These are phyloP conservation scores for Calocybe cyanea DNA, from an alignment of 768 basidiomycete species.

Conservation along the genomic window DNA sequence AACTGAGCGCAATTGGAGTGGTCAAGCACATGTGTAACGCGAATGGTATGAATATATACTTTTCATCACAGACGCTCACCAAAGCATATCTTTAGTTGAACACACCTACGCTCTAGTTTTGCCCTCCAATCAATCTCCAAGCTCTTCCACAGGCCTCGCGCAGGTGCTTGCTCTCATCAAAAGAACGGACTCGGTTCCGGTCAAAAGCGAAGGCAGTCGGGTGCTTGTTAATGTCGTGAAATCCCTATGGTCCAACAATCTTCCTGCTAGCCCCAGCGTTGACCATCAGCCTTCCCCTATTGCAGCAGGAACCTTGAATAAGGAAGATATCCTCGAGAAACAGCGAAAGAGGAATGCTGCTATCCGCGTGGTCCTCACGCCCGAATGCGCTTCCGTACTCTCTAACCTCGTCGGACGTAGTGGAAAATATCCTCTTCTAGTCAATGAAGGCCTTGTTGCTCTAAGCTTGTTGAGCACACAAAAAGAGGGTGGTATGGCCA, in stretches of 20 bases:
- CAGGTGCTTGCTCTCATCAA: constrained; percentile 72
- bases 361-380: constrained; percentile 46
- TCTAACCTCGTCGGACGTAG: constrained; percentile 72
- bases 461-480: constrained; percentile 72
- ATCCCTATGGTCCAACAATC: constrained; percentile 64
- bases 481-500: constrained; percentile 55
- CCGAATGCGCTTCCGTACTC: constrained; percentile 58
- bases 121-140: constrained; percentile 26
- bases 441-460: constrained; percentile 88
- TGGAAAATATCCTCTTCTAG: constrained; percentile 75
- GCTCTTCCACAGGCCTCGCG: constrained; percentile 48
- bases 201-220: constrained; percentile 88
- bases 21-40: constrained; percentile 85
- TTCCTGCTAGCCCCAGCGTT: constrained; percentile 20
- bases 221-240: constrained; percentile 84
- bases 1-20: constrained; percentile 82
- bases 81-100: constrained; percentile 28
- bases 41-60: constrained; percentile 47
- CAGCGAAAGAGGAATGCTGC: constrained; percentile 51
- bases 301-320: constrained; percentile 20
- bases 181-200: constrained; percentile 75
- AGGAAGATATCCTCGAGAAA: constrained; percentile 33
- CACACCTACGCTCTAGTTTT: constrained; percentile 52
- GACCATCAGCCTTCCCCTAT: constrained; percentile 17
- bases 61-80: neutral